Conservation (phyloP, 495 filamentous ascomycete genomes). For the Pyrenula aspistea region DNA sequence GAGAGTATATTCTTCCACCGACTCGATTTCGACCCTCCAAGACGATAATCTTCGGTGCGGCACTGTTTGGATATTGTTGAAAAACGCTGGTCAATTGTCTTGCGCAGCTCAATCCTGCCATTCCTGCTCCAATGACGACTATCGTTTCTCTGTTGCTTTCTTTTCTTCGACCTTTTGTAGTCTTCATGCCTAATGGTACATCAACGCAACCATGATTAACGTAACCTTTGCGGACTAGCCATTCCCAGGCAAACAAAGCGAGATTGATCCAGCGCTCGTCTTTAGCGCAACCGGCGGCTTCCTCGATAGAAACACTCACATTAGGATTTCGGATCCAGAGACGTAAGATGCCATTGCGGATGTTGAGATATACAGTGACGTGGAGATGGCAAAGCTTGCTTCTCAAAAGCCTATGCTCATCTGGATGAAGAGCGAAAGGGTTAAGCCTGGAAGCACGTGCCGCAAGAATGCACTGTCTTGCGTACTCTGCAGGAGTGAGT, state of each 20-base stretch:
- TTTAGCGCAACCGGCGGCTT: slow-evolving; percentile 86
- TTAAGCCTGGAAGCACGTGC: slow-evolving; percentile 83
- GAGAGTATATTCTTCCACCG: slow-evolving; percentile 92
- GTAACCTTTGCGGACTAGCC: slow-evolving; percentile 81
- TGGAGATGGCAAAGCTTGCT: slow-evolving; percentile 76
- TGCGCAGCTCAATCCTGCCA: slow-evolving; percentile 84
- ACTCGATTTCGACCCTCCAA: slow-evolving; percentile 80
- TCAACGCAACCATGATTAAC: slow-evolving; percentile 95
- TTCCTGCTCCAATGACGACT: slow-evolving; percentile 86
- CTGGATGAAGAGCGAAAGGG: slow-evolving; percentile 76
- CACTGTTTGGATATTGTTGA: slow-evolving; percentile 59
- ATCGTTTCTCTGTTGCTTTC: slow-evolving; percentile 48
- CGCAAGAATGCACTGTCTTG: slow-evolving; percentile 74
- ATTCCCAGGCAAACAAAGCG: slow-evolving; percentile 81
- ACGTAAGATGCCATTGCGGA: slow-evolving; percentile 86
- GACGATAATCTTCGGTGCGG: slow-evolving; percentile 62
- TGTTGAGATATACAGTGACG: slow-evolving; percentile 93
- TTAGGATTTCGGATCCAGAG: slow-evolving; percentile 87
- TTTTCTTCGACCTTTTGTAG: slow-evolving; percentile 35
- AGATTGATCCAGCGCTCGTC: slow-evolving; percentile 84
- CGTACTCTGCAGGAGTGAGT: slow-evolving; percentile 61
- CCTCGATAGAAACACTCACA: slow-evolving; percentile 72
- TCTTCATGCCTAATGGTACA: slow-evolving; percentile 28
- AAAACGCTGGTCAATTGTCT: slow-evolving; percentile 81
- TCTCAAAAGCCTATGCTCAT: slow-evolving; percentile 70